These are phyloP conservation scores for Coniosporium tulheliwenetii DNA, from an alignment of 2,329 filamentous ascomycete genomes.

Conservation along the genomic window DNA sequence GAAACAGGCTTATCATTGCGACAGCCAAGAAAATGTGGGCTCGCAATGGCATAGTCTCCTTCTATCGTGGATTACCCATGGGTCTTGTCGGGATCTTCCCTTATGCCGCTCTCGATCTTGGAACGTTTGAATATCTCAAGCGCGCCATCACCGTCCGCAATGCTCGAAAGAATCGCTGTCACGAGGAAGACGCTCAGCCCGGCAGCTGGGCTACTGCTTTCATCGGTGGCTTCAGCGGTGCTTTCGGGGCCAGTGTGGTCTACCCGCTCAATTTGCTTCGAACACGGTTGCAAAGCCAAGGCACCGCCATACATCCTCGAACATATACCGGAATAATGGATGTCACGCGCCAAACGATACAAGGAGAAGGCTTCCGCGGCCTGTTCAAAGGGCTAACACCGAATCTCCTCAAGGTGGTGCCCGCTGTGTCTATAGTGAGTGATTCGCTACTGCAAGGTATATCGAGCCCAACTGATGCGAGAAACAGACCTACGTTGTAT, in stretches of 20 bases:
- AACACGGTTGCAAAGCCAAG: constrained; percentile 84
- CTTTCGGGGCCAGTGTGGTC: constrained; percentile 81
- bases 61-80: constrained; percentile 88
- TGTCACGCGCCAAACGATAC: constrained; percentile 68
- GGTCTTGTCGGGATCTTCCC: constrained; percentile 94
- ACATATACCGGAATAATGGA: constrained; percentile 88
- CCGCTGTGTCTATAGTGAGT: constrained; percentile 67
- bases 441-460: neutral
- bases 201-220: constrained; percentile 73
- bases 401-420: constrained; percentile 90
- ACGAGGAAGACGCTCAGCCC: constrained; percentile 64
- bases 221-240: constrained; percentile 82
- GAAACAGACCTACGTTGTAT: constrained; percentile 57
- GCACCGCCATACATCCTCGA: constrained; percentile 76
- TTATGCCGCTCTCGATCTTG: constrained; percentile 91
- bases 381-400: constrained; percentile 92
- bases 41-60: constrained; percentile 56
- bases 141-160: constrained; percentile 53
- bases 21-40: constrained; percentile 80
- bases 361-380: constrained; percentile 68
- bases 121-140: constrained; percentile 89
- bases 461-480: constrained; percentile 17
- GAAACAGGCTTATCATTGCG: constrained; percentile 65
- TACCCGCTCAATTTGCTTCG: constrained; percentile 91
- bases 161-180: constrained; percentile 51